Conservation (phyloP, 805 yeast genomes). For the Kurtzmaniella cleridarum region DNA sequence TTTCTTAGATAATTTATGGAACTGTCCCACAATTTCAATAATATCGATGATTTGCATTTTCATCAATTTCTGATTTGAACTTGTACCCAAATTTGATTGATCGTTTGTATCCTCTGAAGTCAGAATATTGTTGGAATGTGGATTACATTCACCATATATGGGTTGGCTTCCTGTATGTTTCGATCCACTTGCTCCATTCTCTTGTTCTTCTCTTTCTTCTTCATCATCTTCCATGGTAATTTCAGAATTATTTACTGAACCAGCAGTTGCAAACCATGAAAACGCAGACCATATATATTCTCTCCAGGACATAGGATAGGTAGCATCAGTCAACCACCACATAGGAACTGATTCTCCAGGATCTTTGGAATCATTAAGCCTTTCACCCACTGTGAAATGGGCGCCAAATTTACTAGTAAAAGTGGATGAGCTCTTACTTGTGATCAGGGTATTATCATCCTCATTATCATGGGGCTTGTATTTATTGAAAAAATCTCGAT, state of each 20-base stretch:
- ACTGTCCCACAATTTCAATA: slow-evolving; percentile 29
- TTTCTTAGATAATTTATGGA: slow-evolving; percentile 35
- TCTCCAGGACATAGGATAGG: slow-evolving; percentile 49
- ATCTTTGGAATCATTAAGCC: neutral
- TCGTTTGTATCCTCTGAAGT: neutral
- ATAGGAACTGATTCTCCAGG: slow-evolving; percentile 22
- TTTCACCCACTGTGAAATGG: slow-evolving; percentile 4
- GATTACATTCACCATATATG: no score
- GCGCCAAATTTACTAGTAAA: slow-evolving; percentile 3
- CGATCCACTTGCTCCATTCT: slow-evolving; percentile 3
- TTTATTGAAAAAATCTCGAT: slow-evolving; percentile 15
- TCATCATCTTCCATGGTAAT: slow-evolving; percentile 6
- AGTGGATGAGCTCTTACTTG: slow-evolving; percentile 1
- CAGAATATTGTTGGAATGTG: no score
- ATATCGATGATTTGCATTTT: slow-evolving; percentile 9
- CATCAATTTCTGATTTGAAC: neutral
- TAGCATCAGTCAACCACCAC: slow-evolving; percentile 40
- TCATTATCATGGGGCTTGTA: neutral
- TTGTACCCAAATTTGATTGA: neutral
- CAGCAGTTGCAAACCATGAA: slow-evolving; percentile 87
- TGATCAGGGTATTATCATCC: slow-evolving; percentile 1
- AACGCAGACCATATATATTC: slow-evolving; percentile 65
- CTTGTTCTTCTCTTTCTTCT: slow-evolving; percentile 1
- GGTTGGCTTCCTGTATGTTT: neutral
- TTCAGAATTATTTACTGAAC: slow-evolving; percentile 34